These are phyloP conservation scores for Trichoderma reesei DNA, from an alignment of 495 filamentous ascomycete species.

Conservation along the genomic window DNA sequence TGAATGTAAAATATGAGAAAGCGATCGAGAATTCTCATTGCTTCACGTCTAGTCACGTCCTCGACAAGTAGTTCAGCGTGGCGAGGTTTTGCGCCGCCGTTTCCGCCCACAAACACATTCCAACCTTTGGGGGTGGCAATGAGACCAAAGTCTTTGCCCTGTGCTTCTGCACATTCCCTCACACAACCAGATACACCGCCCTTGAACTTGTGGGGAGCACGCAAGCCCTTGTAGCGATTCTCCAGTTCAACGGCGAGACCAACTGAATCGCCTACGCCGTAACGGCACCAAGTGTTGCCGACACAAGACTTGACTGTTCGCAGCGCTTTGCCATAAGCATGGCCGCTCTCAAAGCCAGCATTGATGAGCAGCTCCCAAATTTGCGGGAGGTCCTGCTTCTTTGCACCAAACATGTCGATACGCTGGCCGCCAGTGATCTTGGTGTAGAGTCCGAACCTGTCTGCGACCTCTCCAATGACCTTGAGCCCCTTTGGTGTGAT, in stretches of 20 bases:
- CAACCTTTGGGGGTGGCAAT: slow-evolving; percentile 93
- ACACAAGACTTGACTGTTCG: slow-evolving; percentile 93
- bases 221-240: slow-evolving; percentile 89
- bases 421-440: slow-evolving; percentile 95
- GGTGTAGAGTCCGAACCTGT: slow-evolving; percentile 80
- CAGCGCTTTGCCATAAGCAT: slow-evolving; percentile 89
- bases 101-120: slow-evolving; percentile 90
- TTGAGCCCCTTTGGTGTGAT: slow-evolving; percentile 89
- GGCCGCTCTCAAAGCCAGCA: slow-evolving; percentile 90
- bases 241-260: slow-evolving; percentile 90
- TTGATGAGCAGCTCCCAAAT: slow-evolving; percentile 84
- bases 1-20: slow-evolving; percentile 96
- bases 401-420: slow-evolving; percentile 92
- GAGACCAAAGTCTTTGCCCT: slow-evolving; percentile 94
- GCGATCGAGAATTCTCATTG: slow-evolving; percentile 79
- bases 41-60: slow-evolving; percentile 77
- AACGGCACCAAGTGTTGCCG: slow-evolving; percentile 90
- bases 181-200: slow-evolving; percentile 88
- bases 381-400: slow-evolving; percentile 80
- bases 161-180: slow-evolving; percentile 89
- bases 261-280: slow-evolving; percentile 91
- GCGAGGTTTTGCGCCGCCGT: slow-evolving; percentile 79
- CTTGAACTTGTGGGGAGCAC: slow-evolving; percentile 89
- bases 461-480: slow-evolving; percentile 77
- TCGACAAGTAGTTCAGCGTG: slow-evolving; percentile 86